Base-by-base conservation (phyloP, 257 asterid genomes). In the Forsythia viridissima region DNA sequence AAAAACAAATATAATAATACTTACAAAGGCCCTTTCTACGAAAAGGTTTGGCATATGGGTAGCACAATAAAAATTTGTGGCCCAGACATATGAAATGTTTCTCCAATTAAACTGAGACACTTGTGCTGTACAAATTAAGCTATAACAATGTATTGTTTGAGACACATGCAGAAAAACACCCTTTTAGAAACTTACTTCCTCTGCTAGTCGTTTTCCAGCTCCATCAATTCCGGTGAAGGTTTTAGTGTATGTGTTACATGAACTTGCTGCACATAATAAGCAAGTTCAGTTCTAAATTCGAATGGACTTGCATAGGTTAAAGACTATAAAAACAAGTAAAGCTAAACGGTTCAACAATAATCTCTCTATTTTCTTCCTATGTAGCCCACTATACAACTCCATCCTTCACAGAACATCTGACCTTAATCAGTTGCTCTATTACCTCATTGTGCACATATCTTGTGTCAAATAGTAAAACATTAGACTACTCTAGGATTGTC, bases 221-320 rank as follows among this genome's bases (percentile, higher is more conserved):
- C 90, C 98, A 79, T 91, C 97, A 82, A 93, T 91, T 78, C 99
- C 99, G 4, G 93, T 76, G 88, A 95, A 93, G 24, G 99, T 93
- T 86, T 92, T 95, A 39, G 92, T 88, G 85, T 88, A 95, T 77
- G 80, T 88, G 86, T 95, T 95, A 63, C 92, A 92, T 72, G 98
- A 89, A 87, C 98, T 95, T 46, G 93, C 98, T 96, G 96, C 88
- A 84, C 68, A 80, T 36, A 20, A 78, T 38, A 87, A 75, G 84
- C 67, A 84, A 77, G 79, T 76, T 72, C 5, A 72, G 73, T 41
- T 24, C 70, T 73, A 74, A 74, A 69, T 39, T 15, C 61, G 4
- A 42, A 72, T 6, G 18, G 42, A 21, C 41, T 70, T 44, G 21
- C 70, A 48, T 75, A 13, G 74, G 38, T 38, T 59, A 30, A 39